Evolutionary conservation across 768 basidiomycete genomes (phyloP), one percentile per base, ranked within the genome.

Genomic region (Boletales sp.): DNA sequence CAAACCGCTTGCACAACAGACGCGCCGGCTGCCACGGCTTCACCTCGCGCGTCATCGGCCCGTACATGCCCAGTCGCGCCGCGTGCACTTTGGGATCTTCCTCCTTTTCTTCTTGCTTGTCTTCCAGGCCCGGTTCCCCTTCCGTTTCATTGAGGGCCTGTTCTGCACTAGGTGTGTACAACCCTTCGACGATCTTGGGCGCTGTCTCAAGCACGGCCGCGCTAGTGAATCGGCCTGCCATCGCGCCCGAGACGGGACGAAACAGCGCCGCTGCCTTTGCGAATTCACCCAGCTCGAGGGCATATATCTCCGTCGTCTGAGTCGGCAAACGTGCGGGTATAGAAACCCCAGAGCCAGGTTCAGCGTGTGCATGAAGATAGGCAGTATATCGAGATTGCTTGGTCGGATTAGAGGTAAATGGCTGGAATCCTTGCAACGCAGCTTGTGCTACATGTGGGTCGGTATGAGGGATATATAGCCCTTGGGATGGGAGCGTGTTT

Each of bases 181-280:
- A 63, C 2, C 90, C 90, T 63, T 85, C 87, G 29, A 80, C 61
- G 12, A 81, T 64, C 48, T 80, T 76, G 5, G 85, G 80, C 1
- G 79, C 86, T 5, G 69, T 64, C 24, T 91, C 90, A n/a, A 90
- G 69, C 13, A 84, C 75, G 0, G 80, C 79, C 0, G 90, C 90
- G 49, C 82, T 87, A 6, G 88, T 92, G 68, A 98, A 98, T n/a
- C 95, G 80, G 18, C 84, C 87, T 0, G 93, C 92, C 90, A 98
- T 97, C 14, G 91, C 90, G 3, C 87, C 90, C 0, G 84, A 81
- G 56, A 94, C 82, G 0, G 97, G 97, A 59, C 92, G 92, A 73
- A 97, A 98, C 27, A 98, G 80, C 21, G 78, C 70, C 0, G 95
- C 95, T 0, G 92, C 79, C 63, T 93, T 90, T 2, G 89, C 82